Evolutionary conservation across 345 rosid genomes (phyloP), one percentile per base, ranked within the genome.

Genomic region (Barbarea vulgaris): DNA sequence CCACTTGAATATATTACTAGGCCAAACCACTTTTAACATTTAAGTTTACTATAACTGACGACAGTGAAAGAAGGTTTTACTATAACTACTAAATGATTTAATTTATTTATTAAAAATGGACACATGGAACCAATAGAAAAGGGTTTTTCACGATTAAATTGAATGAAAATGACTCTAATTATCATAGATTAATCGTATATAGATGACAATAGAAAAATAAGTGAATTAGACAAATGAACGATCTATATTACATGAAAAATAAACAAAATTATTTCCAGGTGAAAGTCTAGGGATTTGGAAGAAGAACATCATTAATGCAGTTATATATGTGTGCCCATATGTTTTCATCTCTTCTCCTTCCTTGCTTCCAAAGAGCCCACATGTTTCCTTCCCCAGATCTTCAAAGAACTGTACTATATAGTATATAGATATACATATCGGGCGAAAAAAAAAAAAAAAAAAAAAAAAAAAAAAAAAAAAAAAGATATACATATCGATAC

Each of bases 291-390:
- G 78, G 69, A 70, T 74, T 81, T 59, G 42, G 60, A 71, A 64
- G 36, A 71, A 63, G 62, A 69, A 69, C 55, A 28, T 59, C 55
- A 79, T 79, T 10, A 67, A 37, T 52, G 37, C 41, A 74, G 37
- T 62, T 39, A 73, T 70, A 77, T 69, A 53, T 67, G 85, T 77
- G 81, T 66, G 66, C 70, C 76, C 69, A 78, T 69, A 72, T 64
- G 66, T 75, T 69, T 72, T 52, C 17, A 30, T 65, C 42, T 47
- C 69, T 50, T 71, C 62, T 25, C 64, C 46, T 51, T 51, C 75
- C 62, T 57, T 74, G 82, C 57, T 83, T 73, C 85, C 54, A 42
- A 77, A 83, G 87, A 85, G 90, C 90, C 90, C 87, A 82, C 86
- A 85, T 84, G 86, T 85, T 63, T 79, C 84, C 82, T 59, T 42